A percentile compares a stretch with the other conserved stretches of the same genome.
Evolutionary conservation across 176 grass and related monocot genomes (phyloP).

Genomic region (Aegilops bicornis): DNA sequence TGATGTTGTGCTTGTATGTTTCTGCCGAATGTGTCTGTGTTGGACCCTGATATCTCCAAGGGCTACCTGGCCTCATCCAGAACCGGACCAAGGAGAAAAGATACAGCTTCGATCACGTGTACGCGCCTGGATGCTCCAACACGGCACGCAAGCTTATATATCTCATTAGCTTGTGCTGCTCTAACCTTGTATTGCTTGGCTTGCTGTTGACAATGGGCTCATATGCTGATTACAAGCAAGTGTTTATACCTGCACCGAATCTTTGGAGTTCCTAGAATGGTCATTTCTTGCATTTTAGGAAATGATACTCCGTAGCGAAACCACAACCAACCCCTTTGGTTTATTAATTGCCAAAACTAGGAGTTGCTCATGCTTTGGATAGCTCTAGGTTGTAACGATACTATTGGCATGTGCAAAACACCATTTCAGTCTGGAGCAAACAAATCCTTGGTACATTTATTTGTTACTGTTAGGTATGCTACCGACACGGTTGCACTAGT

Average conservation of each 20-base stretch:
- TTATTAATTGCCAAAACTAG: slow-evolving; percentile 8
- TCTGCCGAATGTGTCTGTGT: slow-evolving; percentile 72
- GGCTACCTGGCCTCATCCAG: slow-evolving; percentile 90
- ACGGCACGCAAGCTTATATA: slow-evolving; percentile 42
- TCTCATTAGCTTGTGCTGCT: background rate
- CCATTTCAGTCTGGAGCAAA: slow-evolving; percentile 24
- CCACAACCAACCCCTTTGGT: slow-evolving; percentile 11
- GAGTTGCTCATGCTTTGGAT: slow-evolving; percentile 6
- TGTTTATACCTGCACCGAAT: background rate
- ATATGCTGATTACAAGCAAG: background rate
- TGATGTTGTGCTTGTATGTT: slow-evolving; percentile 9
- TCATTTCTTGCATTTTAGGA: slow-evolving; percentile 2
- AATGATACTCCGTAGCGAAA: background rate
- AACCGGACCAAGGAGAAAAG: slow-evolving; percentile 92
- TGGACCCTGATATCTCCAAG: slow-evolving; percentile 98
- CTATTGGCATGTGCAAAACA: slow-evolving; percentile 20
- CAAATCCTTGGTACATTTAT: slow-evolving; percentile 16
- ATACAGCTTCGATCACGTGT: slow-evolving; percentile 97
- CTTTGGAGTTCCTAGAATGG: slow-evolving; percentile 1
- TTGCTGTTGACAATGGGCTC: background rate
- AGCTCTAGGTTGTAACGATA: slow-evolving; percentile 4
- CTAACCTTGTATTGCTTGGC: slow-evolving; percentile 7
- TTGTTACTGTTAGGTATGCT: slow-evolving; percentile 28
- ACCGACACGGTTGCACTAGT: slow-evolving; percentile 8
- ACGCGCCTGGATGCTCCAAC: slow-evolving; percentile 73